Conservation (phyloP, 2,329 filamentous ascomycete genomes). For the Epichloe brachyelytri region DNA sequence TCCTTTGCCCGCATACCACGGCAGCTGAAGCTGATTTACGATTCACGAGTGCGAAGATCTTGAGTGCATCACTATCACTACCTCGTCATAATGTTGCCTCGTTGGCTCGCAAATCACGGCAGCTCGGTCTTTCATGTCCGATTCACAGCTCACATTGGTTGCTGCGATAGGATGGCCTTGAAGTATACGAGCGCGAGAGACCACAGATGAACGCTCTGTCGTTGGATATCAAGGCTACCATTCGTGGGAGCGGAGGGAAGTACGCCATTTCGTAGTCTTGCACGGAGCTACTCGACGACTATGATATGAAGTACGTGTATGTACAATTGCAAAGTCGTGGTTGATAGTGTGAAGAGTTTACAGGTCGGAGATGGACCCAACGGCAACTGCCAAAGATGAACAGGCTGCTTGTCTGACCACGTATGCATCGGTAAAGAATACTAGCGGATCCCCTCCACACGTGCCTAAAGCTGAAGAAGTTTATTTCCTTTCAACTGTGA, state of each 20-base stretch:
- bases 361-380: background rate
- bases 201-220: background rate
- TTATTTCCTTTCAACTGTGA: too few species aligned
- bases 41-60: background rate
- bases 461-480: too few species aligned
- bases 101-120: background rate
- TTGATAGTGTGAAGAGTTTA: background rate
- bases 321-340: background rate
- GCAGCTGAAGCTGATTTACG: background rate
- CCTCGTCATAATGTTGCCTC: background rate
- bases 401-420: background rate
- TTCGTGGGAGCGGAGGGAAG: too few species aligned
- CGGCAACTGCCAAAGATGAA: background rate
- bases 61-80: background rate
- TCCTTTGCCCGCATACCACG: background rate
- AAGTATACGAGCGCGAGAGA: background rate
- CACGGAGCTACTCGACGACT: background rate
- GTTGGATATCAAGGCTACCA: background rate
- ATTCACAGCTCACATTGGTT: background rate
- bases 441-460: background rate
- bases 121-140: background rate
- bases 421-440: background rate
- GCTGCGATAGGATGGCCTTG: background rate
- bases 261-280: background rate
- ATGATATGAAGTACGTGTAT: background rate